Percentiles rank a stretch among this genome's conserved stretches.
These are phyloP conservation scores for Bathelium albidoporum DNA, from an alignment of 495 filamentous ascomycete genomes.

Conservation along the genomic window DNA sequence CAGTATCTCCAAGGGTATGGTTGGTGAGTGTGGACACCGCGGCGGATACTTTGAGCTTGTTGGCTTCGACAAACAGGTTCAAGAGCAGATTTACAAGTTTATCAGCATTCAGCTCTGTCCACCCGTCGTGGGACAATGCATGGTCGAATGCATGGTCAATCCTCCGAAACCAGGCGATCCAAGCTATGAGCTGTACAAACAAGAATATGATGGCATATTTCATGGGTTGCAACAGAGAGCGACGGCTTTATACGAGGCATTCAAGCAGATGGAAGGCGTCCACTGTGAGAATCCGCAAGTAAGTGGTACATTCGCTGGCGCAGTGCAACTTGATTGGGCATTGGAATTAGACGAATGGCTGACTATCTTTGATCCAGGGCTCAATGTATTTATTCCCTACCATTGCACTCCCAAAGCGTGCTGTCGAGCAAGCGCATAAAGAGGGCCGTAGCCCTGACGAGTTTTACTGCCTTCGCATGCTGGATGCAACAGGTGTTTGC, in stretches of 20 bases:
- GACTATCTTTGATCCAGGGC: conserved; percentile 42
- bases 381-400: conserved; percentile 98
- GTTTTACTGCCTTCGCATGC: conserved; percentile 80
- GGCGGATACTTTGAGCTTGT: conserved; percentile 94
- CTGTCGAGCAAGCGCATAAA: conserved; percentile 59
- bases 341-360: neutral
- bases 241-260: conserved; percentile 74
- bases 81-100: conserved; percentile 95
- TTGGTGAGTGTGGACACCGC: conserved; percentile 94
- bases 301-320: conserved; percentile 12
- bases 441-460: conserved; percentile 74
- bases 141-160: conserved; percentile 96
- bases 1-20: conserved; percentile 80
- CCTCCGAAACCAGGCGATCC: conserved; percentile 73
- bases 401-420: conserved; percentile 66
- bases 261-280: conserved; percentile 90
- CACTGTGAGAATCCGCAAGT: conserved; percentile 70
- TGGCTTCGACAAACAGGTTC: conserved; percentile 71
- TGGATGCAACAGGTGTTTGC: conserved; percentile 94
- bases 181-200: conserved; percentile 67
- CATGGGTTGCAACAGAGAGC: conserved; percentile 67
- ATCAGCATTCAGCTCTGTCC: conserved; percentile 91
- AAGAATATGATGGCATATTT: conserved; percentile 75
- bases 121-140: conserved; percentile 88
- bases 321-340: no score